Evolutionary conservation across 805 yeast species (phyloP), one percentile per base, ranked within the genome.

Genomic region (Lipomyces starkeyi): DNA sequence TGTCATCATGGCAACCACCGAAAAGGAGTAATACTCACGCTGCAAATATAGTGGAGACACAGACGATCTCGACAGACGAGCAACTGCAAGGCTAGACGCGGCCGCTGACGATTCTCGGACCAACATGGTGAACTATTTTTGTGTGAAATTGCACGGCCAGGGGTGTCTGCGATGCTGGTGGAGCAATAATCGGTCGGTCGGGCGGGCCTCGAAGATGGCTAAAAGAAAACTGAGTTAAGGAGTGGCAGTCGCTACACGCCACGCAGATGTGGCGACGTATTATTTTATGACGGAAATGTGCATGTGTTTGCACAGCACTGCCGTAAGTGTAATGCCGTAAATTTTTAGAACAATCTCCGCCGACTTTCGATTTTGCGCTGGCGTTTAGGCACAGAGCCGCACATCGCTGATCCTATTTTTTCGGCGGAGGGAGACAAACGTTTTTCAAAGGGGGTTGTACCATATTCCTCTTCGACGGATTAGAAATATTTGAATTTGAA

Each of bases 61-160:
- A 17, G 49, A 43, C 3, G 49, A 43, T n/a, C 49, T 43, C 49
- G 49, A 43, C 49, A 43, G 22, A 43, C 49, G 49, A 43, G 49
- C 49, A 7, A 5, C 22, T 17, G 22, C 20, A 17, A 43, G 20
- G 49, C 49, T n/a, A 43, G 49, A 43, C 49, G 49, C 49, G 49
- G 20, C 22, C 22, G 22, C 49, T 17, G 49, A 43, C 20, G 25
- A 43, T 43, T 43, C 49, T n/a, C 49, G 49, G 49, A 43, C 49
- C 49, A 43, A 43, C 49, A 43, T 43, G 8, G 49, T n/a, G 22
- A 43, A 43, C 49, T n/a, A 43, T n/a, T 43, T 43, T 43, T 17
- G 22, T 17, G 49, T 43, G 22, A n/a, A 9, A 5, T 17, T 17
- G 20, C 9, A 8, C 8, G 20, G 49, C 49, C 49, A 2, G 49